Base-by-base conservation (phyloP, 257 asterid species). In the Striga asiatica region DNA sequence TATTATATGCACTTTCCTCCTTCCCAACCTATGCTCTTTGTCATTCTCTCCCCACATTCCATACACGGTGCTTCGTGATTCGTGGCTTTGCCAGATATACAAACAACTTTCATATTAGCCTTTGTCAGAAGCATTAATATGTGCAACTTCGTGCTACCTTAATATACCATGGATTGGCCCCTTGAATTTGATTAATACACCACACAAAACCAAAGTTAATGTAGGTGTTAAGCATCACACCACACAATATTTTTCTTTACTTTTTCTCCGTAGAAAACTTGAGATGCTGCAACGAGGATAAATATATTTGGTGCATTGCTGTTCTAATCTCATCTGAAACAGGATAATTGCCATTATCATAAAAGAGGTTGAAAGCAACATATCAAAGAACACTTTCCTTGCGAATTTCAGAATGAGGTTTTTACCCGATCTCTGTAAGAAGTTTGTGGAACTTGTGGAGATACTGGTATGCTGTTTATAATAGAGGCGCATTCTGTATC, bases 401-500 rank as follows among this genome's bases (percentile, higher is more conserved):
- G 67, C 82, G 35, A 85, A 78, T 70, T 79, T 82, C 73, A 80
- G 78, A 74, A 72, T 78, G 81, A 75, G 71, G 66, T 66, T 78
- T 62, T 74, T 85, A 61, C 95, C 88, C 45, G 76, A 66, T 67
- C 89, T 85, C 50, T 78, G 73, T 24, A 72, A 68, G 52, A 82
- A 82, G 60, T 85, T 81, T 63, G 93, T 81, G 54, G 80, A 74
- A 71, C 84, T 85, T 55, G 79, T 82, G 50, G 82, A 85, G 70
- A 75, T 85, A 65, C 61, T 85, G 89, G 95, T 85, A 58, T 73
- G 89, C 56, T 23, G n/a, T 56, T 23, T 64, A 21, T 12, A 20
- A 60, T 58, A 22, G 22, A 19, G 23, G 34, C 21, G 16, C 32
- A 41, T 42, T n/a, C 61, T 31, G 54, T 69, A 48, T 54, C 19